Base-by-base conservation (phyloP, 306 rosid species). In the Casuarina glauca region DNA sequence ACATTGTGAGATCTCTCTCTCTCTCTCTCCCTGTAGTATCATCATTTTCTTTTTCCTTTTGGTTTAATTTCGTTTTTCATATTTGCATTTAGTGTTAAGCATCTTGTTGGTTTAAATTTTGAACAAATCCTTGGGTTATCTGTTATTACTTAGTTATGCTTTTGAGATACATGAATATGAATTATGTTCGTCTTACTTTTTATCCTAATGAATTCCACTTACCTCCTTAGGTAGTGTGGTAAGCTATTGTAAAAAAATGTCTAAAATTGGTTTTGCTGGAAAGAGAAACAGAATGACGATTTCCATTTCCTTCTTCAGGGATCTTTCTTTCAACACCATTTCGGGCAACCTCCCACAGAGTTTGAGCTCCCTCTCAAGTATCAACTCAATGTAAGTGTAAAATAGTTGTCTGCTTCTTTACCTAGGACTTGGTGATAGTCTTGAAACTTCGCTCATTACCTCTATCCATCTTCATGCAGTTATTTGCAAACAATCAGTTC, bases 401-500 rank as follows among this genome's bases (percentile, higher is more conserved):
- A 38, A 74, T 54, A 6, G 42, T 35, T 79, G 73, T 42, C 53
- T 72, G 35, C 45, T 20, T 8, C 60, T 60, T 69, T 79, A 10
- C 19, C 19, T 41, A 43, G 67, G 73, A 4, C 75, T 51, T 78
- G 79, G 70, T 82, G 73, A 66, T 57, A n/a, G 46, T 82, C 57
- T 82, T 70, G 76, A 73, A 69, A 61, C 73, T 73, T 79, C 76
- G 36, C 67, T 44, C 73, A 74, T 84, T 66, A 74, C 71, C 64
- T 83, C 32, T 68, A 70, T 81, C 74, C 81, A 20, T 73, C 45
- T 74, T 71, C 66, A 43, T 57, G 32, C 85, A 96, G 99, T 90
- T 72, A 81, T 82, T 88, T 96, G 88, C 93, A 96, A 78, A 90
- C 88, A 96, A 96, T 84, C 98, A 91, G 85, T 82, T 96, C 63